Evolutionary conservation across 176 grass and related monocot species (phyloP), one percentile per base, ranked within the genome.

Genomic region (Poa pratensis): DNA sequence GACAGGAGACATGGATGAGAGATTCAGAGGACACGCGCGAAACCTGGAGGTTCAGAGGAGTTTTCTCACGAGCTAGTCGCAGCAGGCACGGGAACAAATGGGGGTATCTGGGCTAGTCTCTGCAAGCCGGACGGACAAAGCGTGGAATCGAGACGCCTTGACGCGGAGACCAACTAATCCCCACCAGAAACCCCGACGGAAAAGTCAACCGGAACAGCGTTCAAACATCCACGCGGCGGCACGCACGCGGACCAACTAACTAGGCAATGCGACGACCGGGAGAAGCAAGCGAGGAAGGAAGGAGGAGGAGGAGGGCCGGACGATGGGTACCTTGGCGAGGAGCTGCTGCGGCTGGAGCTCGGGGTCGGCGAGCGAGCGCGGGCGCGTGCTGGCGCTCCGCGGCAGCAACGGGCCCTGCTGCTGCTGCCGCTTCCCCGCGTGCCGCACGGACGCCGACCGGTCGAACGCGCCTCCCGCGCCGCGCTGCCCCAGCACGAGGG

Each of bases 311-410:
- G 23, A 53, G 22, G 28, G 34, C n/a, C n/a, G n/a, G n/a, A n/a
- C n/a, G n/a, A n/a, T n/a, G n/a, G n/a, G n/a, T 15, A 99, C 96
- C 96, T 96, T 91, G 86, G 87, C 84, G 54, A 99, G 62, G 16
- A 99, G 91, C 52, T 96, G 90, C 79, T 92, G 91, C 45, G 91
- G 96, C 75, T 92, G 85, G 81, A 99, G 86, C 26, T 94, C 76
- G 57, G 89, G 89, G 91, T 99, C 96, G 22, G 93, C 84, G 17
- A 93, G 78, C 22, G 86, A 94, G 69, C 91, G 87, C 23, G 91
- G 93, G 42, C 96, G 91, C 55, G 93, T 90, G 88, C 96, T 99
- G 80, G 88, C 90, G 89, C 96, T 99, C 84, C 96, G 79, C 3
- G 93, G 86, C 54, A 99, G 88, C 78, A 85, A 78, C 85, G 42